Evolutionary conservation across 371 early-diverging fungal genomes (phyloP), one percentile per base, ranked within the genome.

Genomic region (Coemansia sp.): DNA sequence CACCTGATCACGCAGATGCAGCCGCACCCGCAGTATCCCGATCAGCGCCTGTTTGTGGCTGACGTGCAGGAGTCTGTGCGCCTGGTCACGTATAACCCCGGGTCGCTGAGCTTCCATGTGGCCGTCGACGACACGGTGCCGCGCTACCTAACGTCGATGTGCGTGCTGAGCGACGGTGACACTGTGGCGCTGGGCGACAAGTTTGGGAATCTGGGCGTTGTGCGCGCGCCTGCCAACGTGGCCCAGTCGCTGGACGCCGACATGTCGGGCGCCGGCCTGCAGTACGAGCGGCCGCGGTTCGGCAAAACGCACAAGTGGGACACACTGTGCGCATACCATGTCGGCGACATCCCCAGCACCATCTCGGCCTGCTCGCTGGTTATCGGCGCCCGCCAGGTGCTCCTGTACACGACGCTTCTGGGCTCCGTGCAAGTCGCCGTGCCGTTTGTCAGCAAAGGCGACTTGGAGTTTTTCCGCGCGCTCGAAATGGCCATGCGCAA

Each of bases 51-150:
- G 51, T 71, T 95, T 44, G 83, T 92, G 9, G 86, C 87, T 14
- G 98, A 98, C 72, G 81, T 90, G 14, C 93, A 93, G 69, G 95
- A 95, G 69, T 93, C 95, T 2, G 79, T 95, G 2, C 89, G 86
- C 42, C 92, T 88, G 79, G 90, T 86, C 3, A 78, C 84, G 6
- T 97, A 92, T 72, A 79, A 86, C 24, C 84, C 79, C 43, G 67
- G 77, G 0, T 89, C 94, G 56, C 93, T 94, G 75, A 86, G 87
- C 11, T 86, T 99, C 71, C 84, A 86, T 7, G 82, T 93, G 2
- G 90, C 95, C 82, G 95, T 95, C 32, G 97, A 97, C 72, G 99
- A 99, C 77, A 84, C 91, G n/a, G 69, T 86, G n/a, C 91, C 93
- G 43, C 87, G 97, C 44, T 94, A 89, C 88, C 84, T 89, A 55